Evolutionary conservation across 345 rosid species (phyloP).

Genomic region (Carallia brachiata): DNA sequence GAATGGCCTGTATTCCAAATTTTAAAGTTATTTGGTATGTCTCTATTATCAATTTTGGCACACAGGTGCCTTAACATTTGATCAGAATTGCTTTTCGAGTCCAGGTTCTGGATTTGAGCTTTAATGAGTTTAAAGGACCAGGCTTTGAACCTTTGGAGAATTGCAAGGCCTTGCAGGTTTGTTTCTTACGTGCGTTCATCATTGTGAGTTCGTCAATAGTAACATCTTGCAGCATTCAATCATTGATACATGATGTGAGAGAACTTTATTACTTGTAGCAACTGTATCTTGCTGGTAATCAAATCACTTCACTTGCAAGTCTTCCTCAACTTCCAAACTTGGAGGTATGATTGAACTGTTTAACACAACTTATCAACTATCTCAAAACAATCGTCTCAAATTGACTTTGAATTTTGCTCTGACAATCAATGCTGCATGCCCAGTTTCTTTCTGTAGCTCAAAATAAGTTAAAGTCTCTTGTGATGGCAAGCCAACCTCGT

Average conservation of each 20-base stretch:
- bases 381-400: slow-evolving; percentile 1
- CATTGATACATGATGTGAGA: slow-evolving; percentile 15
- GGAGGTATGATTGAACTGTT: slow-evolving; percentile 57
- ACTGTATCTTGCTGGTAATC: slow-evolving; percentile 98
- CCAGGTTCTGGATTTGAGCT: slow-evolving; percentile 97
- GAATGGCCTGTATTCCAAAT: neutral
- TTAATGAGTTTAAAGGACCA: slow-evolving; percentile 98
- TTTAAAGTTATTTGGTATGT: neutral
- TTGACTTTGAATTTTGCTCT: neutral
- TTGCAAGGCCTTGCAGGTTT: slow-evolving; percentile 90
- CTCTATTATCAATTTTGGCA: neutral
- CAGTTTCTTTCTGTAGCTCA: slow-evolving; percentile 99
- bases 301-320: slow-evolving; percentile 86
- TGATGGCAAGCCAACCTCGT: slow-evolving; percentile 98
- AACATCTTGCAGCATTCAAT: slow-evolving; percentile 5
- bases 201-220: slow-evolving; percentile 2
- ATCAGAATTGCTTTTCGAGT: slow-evolving; percentile 19
- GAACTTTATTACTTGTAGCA: slow-evolving; percentile 56
- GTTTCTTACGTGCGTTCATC: slow-evolving; percentile 23
- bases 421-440: slow-evolving; percentile 10
- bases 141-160: slow-evolving; percentile 95
- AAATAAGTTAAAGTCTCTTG: slow-evolving; percentile 86
- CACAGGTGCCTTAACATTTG: slow-evolving; percentile 3
- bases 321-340: slow-evolving; percentile 94
- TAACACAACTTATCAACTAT: slow-evolving; percentile 5